A percentile compares a stretch with the other conserved stretches of the same genome.
These are phyloP conservation scores for Hypoxylon sp. DNA, from an alignment of 2,329 filamentous ascomycete species.

Conservation along the genomic window DNA sequence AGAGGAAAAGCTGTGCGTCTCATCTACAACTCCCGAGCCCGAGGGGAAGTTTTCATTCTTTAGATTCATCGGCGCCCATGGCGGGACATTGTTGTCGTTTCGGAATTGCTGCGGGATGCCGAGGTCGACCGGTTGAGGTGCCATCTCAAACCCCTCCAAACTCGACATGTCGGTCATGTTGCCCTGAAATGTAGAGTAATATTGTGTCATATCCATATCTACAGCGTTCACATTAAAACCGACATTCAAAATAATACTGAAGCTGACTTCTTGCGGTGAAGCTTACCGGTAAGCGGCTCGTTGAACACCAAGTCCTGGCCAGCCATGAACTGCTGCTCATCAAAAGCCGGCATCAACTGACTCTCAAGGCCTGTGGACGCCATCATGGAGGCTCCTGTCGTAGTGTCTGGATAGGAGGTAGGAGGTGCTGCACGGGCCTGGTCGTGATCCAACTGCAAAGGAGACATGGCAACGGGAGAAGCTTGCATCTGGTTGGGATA, in stretches of 20 bases:
- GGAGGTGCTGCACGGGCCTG: constrained; percentile 52
- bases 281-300: constrained; percentile 54
- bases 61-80: constrained; percentile 60
- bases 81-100: constrained; percentile 54
- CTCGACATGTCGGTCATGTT: constrained; percentile 43
- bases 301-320: constrained; percentile 58
- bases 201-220: constrained; percentile 45
- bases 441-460: constrained; percentile 59
- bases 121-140: constrained; percentile 53
- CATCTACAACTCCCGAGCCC: constrained; percentile 54
- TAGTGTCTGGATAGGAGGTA: constrained; percentile 53
- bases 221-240: constrained; percentile 31
- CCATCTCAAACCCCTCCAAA: constrained; percentile 50
- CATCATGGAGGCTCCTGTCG: constrained; percentile 52
- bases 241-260: neutral
- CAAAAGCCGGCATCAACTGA: constrained; percentile 51
- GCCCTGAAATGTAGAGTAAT: constrained; percentile 52
- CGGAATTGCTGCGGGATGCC: constrained; percentile 57
- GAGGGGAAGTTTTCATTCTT: constrained; percentile 52
- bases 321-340: constrained; percentile 54
- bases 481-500: constrained; percentile 53
- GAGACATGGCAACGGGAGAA: constrained; percentile 58
- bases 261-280: neutral
- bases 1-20: constrained; percentile 51
- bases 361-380: constrained; percentile 47